Evolutionary conservation across 1,284 basidiomycete species (phyloP).

Genomic region (Ceratobasidium sp.): DNA sequence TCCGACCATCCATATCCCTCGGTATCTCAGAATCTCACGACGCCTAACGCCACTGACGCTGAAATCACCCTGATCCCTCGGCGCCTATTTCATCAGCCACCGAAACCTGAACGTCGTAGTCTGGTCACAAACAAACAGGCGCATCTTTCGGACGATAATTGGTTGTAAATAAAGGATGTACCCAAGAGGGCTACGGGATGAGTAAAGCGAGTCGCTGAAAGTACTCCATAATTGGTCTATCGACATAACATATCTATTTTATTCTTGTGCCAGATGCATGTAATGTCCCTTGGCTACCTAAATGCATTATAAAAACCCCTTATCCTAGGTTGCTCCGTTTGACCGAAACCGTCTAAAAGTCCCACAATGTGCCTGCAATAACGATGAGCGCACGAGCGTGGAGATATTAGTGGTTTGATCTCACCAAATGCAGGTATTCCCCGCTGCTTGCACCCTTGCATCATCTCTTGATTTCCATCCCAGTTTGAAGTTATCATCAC

Average conservation of each 20-base stretch:
- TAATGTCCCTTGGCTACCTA: background rate
- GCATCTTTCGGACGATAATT: too few relatives aligned
- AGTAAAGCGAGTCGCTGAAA: conserved; percentile 61
- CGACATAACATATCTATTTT: background rate
- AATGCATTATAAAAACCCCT: background rate
- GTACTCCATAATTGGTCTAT: background rate
- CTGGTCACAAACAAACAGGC: too few relatives aligned
- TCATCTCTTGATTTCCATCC: conserved; percentile 77
- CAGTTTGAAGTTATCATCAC: conserved; percentile 84
- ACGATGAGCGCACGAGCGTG: background rate
- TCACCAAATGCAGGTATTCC: conserved; percentile 49
- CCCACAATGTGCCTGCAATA: conserved; percentile 2
- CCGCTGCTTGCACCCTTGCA: conserved; percentile 77
- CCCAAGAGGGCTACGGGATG: too few relatives aligned
- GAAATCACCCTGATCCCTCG: conserved; percentile 60
- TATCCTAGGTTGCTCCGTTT: background rate
- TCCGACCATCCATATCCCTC: conserved; percentile 58
- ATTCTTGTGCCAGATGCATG: background rate
- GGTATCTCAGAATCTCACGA: conserved; percentile 49
- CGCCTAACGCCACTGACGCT: conserved; percentile 65
- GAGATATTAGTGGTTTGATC: background rate
- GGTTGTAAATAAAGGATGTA: too few relatives aligned
- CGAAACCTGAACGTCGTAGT: too few relatives aligned
- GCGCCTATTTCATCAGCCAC: too few relatives aligned
- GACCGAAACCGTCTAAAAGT: background rate